Conservation (phyloP, 495 filamentous ascomycete genomes). For the Neurospora sp. region DNA sequence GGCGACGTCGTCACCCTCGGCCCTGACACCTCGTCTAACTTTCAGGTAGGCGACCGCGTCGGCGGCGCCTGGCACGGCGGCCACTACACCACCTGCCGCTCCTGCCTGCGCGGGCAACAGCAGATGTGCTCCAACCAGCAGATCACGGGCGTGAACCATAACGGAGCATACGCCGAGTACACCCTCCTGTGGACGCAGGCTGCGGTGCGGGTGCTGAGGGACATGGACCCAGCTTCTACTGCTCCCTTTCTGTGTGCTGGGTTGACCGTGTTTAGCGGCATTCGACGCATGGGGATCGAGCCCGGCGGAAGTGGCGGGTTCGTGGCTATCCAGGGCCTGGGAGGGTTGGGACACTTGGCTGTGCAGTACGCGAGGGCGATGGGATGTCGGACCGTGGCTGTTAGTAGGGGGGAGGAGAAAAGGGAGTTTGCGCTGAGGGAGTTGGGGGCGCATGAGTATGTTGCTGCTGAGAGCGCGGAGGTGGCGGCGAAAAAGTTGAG, state of each 20-base stretch:
- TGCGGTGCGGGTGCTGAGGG: constrained; percentile 44
- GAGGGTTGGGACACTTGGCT: constrained; percentile 54
- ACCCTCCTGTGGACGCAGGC: constrained; percentile 48
- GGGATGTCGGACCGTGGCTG: constrained; percentile 51
- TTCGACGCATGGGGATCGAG: constrained; percentile 48
- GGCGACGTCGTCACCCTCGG: constrained; percentile 43
- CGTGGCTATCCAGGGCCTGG: constrained; percentile 53
- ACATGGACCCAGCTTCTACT: constrained; percentile 44
- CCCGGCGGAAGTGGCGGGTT: constrained; percentile 41
- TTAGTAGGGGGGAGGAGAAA: constrained; percentile 45
- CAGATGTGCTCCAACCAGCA: constrained; percentile 39
- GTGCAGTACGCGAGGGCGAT: constrained; percentile 52
- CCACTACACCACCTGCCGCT: constrained; percentile 35
- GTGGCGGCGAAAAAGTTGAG: constrained; percentile 39
- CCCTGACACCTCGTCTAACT: constrained; percentile 14
- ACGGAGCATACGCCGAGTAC: constrained; percentile 54
- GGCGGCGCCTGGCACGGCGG: constrained; percentile 49
- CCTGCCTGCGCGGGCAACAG: constrained; percentile 32
- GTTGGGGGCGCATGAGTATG: constrained; percentile 55
- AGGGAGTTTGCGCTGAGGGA: constrained; percentile 41
- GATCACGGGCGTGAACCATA: constrained; percentile 38
- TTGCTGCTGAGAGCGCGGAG: constrained; percentile 43
- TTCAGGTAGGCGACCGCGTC: constrained; percentile 39
- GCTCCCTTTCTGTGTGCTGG: constrained; percentile 61
- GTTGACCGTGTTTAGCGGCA: constrained; percentile 58